Evolutionary conservation across 768 basidiomycete genomes (phyloP).

Genomic region (Chalciporus sphaerocephalus): DNA sequence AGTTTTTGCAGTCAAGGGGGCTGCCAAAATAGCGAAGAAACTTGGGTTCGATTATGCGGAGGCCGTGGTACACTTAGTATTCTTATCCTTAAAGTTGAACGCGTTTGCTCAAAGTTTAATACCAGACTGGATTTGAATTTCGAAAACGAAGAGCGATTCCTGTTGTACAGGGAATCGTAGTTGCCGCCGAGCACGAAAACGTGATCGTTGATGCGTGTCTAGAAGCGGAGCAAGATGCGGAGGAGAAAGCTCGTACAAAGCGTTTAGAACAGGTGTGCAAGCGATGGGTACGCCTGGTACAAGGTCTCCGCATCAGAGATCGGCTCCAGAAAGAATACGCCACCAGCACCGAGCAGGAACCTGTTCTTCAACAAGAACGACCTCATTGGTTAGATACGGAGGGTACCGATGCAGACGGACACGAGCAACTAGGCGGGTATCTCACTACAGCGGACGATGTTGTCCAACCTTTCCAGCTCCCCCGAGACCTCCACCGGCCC

Average conservation of each 20-base stretch:
- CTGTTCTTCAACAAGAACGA: constrained; percentile 1
- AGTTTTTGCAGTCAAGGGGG: constrained; percentile 64
- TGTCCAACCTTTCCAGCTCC: constrained; percentile 67
- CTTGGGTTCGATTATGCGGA: constrained; percentile 90
- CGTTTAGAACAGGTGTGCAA: constrained; percentile 77
- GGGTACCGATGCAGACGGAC: constrained; percentile 18
- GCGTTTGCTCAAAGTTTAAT: constrained; percentile 1
- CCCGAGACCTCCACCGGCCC: constrained; percentile 41
- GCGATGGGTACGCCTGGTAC: constrained; percentile 83
- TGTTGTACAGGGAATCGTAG: constrained; percentile 78
- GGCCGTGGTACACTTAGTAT: constrained; percentile 74
- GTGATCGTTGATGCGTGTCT: constrained; percentile 79
- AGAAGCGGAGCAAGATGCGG: constrained; percentile 73
- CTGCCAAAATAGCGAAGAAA: constrained; percentile 82
- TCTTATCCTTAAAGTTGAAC: constrained; percentile 11
- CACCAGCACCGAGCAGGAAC: constrained; percentile 4
- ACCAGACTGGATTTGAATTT: constrained; percentile 93
- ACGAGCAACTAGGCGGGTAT: constrained; percentile 51
- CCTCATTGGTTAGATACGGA: constrained; percentile 12
- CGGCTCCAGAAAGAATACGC: constrained; percentile 79
- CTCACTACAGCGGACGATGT: constrained; percentile 67
- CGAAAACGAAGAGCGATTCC: constrained; percentile 87
- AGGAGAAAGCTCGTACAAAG: constrained; percentile 72
- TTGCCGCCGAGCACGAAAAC: constrained; percentile 75
- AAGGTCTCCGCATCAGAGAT: constrained; percentile 82